These are phyloP conservation scores for Podosphaera aphanis DNA, from an alignment of 2,329 filamentous ascomycete species.

Conservation along the genomic window DNA sequence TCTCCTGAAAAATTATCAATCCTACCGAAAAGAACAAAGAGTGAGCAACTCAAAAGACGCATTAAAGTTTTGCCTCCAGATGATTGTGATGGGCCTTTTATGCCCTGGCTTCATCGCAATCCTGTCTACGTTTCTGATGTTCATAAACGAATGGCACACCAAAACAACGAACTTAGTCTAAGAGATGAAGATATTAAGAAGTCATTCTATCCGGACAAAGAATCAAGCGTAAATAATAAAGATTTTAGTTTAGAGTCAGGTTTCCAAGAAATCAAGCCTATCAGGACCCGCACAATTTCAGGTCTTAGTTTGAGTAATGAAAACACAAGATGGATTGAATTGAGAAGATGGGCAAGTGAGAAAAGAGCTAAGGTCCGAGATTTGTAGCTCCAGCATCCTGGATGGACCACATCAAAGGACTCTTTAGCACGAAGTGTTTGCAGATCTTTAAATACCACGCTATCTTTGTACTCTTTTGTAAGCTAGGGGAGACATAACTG, in stretches of 20 bases:
- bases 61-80: constrained; percentile 35
- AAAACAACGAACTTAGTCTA: constrained; percentile 21
- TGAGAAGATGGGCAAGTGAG: constrained; percentile 34
- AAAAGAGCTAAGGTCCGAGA: not conserved
- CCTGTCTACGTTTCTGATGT: constrained; percentile 36
- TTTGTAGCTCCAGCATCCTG: too few relatives aligned
- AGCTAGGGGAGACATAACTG: too few relatives aligned
- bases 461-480: too few relatives aligned
- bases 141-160: constrained; percentile 31
- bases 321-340: constrained; percentile 24
- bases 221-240: constrained; percentile 3
- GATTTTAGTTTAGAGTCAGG: constrained; percentile 11
- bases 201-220: constrained; percentile 1
- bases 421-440: too few relatives aligned
- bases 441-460: too few relatives aligned
- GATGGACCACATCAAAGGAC: too few relatives aligned
- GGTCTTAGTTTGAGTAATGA: constrained; percentile 23
- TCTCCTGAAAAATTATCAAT: constrained; percentile 26
- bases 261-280: constrained; percentile 14
- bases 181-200: constrained; percentile 6
- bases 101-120: constrained; percentile 27
- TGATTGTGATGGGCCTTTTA: constrained; percentile 19
- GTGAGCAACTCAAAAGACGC: constrained; percentile 23
- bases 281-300: constrained; percentile 12
- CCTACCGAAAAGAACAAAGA: constrained; percentile 23